Evolutionary conservation across 2,329 filamentous ascomycete species (phyloP).

Genomic region (Epichloe bromicola): DNA sequence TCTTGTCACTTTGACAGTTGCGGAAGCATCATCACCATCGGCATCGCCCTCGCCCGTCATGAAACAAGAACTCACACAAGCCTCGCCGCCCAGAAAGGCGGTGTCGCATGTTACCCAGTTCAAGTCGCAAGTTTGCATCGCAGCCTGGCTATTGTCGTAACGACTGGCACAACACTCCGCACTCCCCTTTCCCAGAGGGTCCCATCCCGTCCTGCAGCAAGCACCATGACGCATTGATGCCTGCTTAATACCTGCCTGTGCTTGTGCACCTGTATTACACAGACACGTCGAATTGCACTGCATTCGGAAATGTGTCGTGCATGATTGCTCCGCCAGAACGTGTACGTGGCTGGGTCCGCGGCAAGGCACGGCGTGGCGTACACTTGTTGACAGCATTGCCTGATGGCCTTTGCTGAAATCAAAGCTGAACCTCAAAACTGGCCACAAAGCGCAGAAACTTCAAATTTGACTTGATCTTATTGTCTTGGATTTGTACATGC

Average conservation of each 20-base stretch:
- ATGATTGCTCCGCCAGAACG: neutral
- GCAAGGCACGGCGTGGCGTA: neutral
- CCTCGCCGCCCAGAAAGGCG: neutral
- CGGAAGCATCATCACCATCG: neutral
- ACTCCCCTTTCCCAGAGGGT: neutral
- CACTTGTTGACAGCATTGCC: neutral
- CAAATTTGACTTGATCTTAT: too few species aligned
- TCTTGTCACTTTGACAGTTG: neutral
- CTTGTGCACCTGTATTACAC: neutral
- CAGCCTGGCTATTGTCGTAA: neutral
- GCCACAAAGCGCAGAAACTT: too few species aligned
- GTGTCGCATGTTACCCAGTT: neutral
- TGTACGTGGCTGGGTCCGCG: neutral
- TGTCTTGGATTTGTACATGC: too few species aligned
- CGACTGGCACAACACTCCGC: neutral
- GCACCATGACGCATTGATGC: neutral
- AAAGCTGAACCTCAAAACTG: too few species aligned
- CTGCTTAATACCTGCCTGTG: too few species aligned
- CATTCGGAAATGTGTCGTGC: neutral
- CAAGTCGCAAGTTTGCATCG: neutral
- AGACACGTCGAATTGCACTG: neutral
- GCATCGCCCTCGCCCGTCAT: neutral
- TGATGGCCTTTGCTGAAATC: too few species aligned
- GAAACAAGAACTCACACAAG: neutral
- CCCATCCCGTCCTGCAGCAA: neutral